Base-by-base conservation (phyloP, 371 early-diverging fungal genomes). In the Actinomucor elegans region DNA sequence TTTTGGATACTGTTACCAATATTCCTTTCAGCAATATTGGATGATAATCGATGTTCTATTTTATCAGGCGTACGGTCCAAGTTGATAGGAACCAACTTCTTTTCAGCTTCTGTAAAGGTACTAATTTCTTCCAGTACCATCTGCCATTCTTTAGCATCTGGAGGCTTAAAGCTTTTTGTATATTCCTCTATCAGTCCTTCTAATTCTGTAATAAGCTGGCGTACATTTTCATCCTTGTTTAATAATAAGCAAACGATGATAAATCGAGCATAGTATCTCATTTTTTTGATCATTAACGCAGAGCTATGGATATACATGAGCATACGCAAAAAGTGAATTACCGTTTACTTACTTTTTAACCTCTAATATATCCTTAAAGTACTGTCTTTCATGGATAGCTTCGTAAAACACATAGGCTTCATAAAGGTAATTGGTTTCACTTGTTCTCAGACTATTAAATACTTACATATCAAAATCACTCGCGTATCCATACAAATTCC, bases 331-430 rank as follows among this genome's bases (percentile, higher is more conserved):
- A 14, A 5, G 28, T 38, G 11, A 1, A 5, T 31, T 31, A 24
- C 11, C 3, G 8, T 12, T 11, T 4, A 51, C 69, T 55, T 76
- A 88, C 85, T 86, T 93, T 70, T 93, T 93, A 8, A 86, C 84
- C 48, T 97, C 96, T 23, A 91, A 68, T 11, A 94, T 91, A 52
- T 96, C 95, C 51, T 88, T 87, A 59, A 97, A 97, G 63, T 98
- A 98, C 51, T 87, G 85, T 45, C 99, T 82, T 38, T 95, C 94
- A 34, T 91, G 89, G 48, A 97, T 94, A 2, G 98, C 99, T 40
- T 94, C 94, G 63, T 97, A 98, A 74, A 97, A 98, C 10, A 92
- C 86, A 58, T 83, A 94, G 0, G 97, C 87, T 65, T 98, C 99
- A 31, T 91, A 83, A 27, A 98, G 67, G 60, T 98, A 96, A 63